Evolutionary conservation across 2,329 filamentous ascomycete genomes (phyloP).

Genomic region (Rutstroemia sp.): DNA sequence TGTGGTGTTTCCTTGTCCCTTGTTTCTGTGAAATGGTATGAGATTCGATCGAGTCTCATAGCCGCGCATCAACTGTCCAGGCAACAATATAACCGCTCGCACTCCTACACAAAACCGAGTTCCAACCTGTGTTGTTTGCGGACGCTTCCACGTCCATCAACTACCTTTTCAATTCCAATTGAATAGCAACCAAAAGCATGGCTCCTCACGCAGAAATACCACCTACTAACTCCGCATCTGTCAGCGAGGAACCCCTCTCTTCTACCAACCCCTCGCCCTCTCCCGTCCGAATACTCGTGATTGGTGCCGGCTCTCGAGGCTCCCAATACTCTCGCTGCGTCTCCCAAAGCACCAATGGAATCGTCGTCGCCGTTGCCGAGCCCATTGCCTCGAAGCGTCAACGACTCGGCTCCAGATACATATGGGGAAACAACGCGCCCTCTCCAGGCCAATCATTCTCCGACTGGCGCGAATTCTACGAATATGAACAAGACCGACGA

Average conservation of each 20-base stretch:
- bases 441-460: slow-evolving; percentile 60
- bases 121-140: not conserved
- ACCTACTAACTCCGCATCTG: not conserved
- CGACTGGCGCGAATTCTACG: slow-evolving; percentile 69
- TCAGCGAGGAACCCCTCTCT: slow-evolving; percentile 20
- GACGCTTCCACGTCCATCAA: not conserved
- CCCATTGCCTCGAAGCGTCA: slow-evolving; percentile 70
- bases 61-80: too few relatives aligned
- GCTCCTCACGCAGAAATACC: slow-evolving; percentile 23
- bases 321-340: slow-evolving; percentile 66
- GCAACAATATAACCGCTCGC: too few relatives aligned
- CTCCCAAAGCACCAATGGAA: slow-evolving; percentile 53
- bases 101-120: too few relatives aligned
- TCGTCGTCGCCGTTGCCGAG: slow-evolving; percentile 74
- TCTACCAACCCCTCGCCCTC: slow-evolving; percentile 21
- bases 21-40: too few relatives aligned
- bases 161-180: not conserved
- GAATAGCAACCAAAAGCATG: slow-evolving; percentile 13
- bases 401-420: slow-evolving; percentile 61
- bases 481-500: slow-evolving; percentile 60
- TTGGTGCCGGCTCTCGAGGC: slow-evolving; percentile 77
- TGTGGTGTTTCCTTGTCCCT: too few relatives aligned
- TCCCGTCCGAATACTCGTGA: slow-evolving; percentile 64
- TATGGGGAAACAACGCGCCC: slow-evolving; percentile 54
- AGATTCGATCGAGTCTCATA: too few relatives aligned